These are phyloP conservation scores for Microcyclospora pomicola DNA, from an alignment of 2,329 filamentous ascomycete genomes.

Conservation along the genomic window DNA sequence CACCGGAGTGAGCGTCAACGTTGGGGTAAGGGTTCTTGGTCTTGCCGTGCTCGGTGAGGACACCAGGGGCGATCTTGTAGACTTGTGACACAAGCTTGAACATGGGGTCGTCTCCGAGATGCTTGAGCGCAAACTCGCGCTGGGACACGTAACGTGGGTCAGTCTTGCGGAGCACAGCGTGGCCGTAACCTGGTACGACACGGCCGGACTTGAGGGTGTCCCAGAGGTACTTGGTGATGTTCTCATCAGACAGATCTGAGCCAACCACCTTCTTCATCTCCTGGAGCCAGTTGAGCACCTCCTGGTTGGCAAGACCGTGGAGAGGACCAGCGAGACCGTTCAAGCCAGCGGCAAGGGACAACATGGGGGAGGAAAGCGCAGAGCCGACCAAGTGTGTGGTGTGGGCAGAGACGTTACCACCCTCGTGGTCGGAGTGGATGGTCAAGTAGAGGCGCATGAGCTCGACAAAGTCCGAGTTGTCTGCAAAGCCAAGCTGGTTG, in stretches of 20 bases:
- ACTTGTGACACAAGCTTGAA: constrained; percentile 99
- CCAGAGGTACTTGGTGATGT: constrained; percentile 98
- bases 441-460: constrained; percentile 97
- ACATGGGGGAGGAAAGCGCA: constrained; percentile 92
- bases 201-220: constrained; percentile 87
- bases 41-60: constrained; percentile 99
- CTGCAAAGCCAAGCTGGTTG: constrained; percentile 94
- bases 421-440: constrained; percentile 99
- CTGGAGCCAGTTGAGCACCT: constrained; percentile 96
- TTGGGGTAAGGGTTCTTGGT: constrained; percentile 99
- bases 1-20: constrained; percentile 96
- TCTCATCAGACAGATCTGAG: constrained; percentile 87
- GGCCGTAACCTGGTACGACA: constrained; percentile 95
- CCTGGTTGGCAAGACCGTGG: constrained; percentile 98
- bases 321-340: constrained; percentile 97
- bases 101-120: constrained; percentile 95
- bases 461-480: constrained; percentile 95
- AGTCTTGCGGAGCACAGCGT: constrained; percentile 98
- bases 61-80: constrained; percentile 98
- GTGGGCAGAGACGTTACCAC: constrained; percentile 96
- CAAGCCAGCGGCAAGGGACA: constrained; percentile 89
- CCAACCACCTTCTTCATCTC: constrained; percentile 97
- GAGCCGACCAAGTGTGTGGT: constrained; percentile 96
- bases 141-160: constrained; percentile 98
- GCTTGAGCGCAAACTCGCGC: constrained; percentile 88